Evolutionary conservation across 257 asterid species (phyloP).

Genomic region (Ligustrum vulgare): DNA sequence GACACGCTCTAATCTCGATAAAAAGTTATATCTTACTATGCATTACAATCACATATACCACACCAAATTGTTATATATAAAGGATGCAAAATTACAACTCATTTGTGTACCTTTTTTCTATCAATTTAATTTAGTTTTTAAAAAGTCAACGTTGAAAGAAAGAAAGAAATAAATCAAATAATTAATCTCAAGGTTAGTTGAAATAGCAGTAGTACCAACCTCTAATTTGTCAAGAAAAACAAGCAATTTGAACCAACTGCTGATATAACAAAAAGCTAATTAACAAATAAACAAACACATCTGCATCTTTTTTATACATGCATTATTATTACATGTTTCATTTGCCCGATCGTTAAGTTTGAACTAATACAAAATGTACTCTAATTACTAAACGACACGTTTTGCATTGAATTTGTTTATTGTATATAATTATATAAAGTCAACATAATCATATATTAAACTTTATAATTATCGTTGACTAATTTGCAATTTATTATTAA

Average conservation of each 20-base stretch:
- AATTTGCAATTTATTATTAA: neutral
- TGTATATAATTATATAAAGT: slow-evolving; percentile 17
- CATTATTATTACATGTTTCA: neutral
- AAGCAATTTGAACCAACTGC: slow-evolving; percentile 8
- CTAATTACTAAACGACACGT: slow-evolving; percentile 21
- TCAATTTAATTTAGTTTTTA: neutral
- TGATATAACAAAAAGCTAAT: too few species aligned
- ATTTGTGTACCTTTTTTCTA: neutral
- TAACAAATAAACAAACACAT: neutral
- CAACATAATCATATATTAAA: slow-evolving; percentile 24
- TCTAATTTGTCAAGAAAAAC: neutral
- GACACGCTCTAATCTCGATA: too few species aligned
- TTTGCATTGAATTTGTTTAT: neutral
- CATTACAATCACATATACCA: too few species aligned
- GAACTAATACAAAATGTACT: slow-evolving; percentile 3
- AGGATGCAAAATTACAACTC: too few species aligned
- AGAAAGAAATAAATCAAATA: neutral
- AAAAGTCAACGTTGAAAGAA: neutral
- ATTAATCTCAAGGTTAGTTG: neutral
- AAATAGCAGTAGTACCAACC: neutral
- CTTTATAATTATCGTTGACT: slow-evolving; percentile 27
- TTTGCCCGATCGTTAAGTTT: slow-evolving; percentile 7
- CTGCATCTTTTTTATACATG: too few species aligned
- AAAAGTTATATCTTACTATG: too few species aligned
- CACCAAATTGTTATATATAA: too few species aligned